Percentiles rank a stretch among this genome's conserved stretches.
These are phyloP conservation scores for Kodamaea lidongshanica DNA, from an alignment of 805 yeast species.

Conservation along the genomic window DNA sequence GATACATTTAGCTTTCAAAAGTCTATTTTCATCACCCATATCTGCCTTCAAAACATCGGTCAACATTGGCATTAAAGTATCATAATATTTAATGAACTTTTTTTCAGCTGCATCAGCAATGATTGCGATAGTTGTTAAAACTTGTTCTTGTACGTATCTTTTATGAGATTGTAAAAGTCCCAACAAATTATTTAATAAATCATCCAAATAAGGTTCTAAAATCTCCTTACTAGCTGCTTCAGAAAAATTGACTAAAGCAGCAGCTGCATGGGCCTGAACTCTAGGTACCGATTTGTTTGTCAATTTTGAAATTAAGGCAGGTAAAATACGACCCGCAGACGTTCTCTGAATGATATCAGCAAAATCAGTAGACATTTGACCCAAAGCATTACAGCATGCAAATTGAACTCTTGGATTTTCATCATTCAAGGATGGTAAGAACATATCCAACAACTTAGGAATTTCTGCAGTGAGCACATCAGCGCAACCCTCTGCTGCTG, in stretches of 20 bases:
- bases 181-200: conserved; percentile 64
- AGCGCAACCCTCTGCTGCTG: conserved; percentile 96
- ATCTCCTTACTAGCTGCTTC: conserved; percentile 86
- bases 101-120: conserved; percentile 94
- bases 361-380: conserved; percentile 95
- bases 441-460: conserved; percentile 74
- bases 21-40: conserved; percentile 69
- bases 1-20: conserved; percentile 85
- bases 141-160: conserved; percentile 95
- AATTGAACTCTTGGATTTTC: conserved; percentile 92
- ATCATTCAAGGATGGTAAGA: conserved; percentile 79
- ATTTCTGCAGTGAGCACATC: conserved; percentile 81
- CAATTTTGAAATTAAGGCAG: conserved; percentile 80
- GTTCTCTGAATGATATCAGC: conserved; percentile 82
- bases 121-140: conserved; percentile 90
- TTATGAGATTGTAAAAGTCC: conserved; percentile 77
- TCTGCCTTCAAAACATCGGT: conserved; percentile 74
- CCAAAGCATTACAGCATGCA: conserved; percentile 94
- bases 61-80: conserved; percentile 86
- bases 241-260: conserved; percentile 91
- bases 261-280: conserved; percentile 98
- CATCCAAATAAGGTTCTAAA: conserved; percentile 89
- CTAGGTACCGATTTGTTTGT: conserved; percentile 71
- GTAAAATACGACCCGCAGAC: conserved; percentile 72
- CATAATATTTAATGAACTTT: conserved; percentile 85